Evolutionary conservation across 495 filamentous ascomycete genomes (phyloP).

Genomic region (Baudoinia panamericana): DNA sequence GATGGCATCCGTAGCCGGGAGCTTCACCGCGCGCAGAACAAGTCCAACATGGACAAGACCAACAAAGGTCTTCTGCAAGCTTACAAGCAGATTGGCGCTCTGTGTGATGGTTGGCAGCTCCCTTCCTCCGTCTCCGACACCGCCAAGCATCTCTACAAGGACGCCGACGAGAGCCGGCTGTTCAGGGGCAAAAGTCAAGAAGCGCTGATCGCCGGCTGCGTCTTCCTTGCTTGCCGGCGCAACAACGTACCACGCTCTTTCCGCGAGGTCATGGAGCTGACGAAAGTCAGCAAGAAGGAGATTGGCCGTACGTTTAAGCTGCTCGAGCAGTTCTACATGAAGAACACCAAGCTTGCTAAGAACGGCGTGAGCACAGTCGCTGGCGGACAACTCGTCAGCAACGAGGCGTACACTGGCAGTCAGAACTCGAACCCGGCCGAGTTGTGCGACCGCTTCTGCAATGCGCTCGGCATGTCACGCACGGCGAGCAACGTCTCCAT

Average conservation of each 20-base stretch:
- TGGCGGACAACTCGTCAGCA: conserved; percentile 38
- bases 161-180: conserved; percentile 76
- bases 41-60: conserved; percentile 70
- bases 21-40: conserved; percentile 76
- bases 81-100: conserved; percentile 77
- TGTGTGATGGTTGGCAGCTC: conserved; percentile 76
- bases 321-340: conserved; percentile 67
- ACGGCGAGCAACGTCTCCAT: conserved; percentile 58
- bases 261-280: conserved; percentile 79
- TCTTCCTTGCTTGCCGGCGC: conserved; percentile 94
- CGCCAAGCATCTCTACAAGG: conserved; percentile 87
- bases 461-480: conserved; percentile 56
- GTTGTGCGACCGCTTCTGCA: conserved; percentile 79
- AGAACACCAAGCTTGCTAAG: conserved; percentile 37
- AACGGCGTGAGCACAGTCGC: conserved; percentile 40
- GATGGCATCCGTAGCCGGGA: conserved; percentile 55
- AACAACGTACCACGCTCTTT: conserved; percentile 77
- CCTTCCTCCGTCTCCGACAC: conserved; percentile 67
- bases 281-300: conserved; percentile 91
- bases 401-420: conserved; percentile 56
- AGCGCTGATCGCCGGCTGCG: conserved; percentile 85
- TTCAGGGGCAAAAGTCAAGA: conserved; percentile 95
- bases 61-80: conserved; percentile 66
- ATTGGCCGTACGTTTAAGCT: conserved; percentile 92
- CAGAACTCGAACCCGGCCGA: conserved; percentile 71